These are phyloP conservation scores for Verticillium dahliae DNA, from an alignment of 2,329 filamentous ascomycete species.

Conservation along the genomic window DNA sequence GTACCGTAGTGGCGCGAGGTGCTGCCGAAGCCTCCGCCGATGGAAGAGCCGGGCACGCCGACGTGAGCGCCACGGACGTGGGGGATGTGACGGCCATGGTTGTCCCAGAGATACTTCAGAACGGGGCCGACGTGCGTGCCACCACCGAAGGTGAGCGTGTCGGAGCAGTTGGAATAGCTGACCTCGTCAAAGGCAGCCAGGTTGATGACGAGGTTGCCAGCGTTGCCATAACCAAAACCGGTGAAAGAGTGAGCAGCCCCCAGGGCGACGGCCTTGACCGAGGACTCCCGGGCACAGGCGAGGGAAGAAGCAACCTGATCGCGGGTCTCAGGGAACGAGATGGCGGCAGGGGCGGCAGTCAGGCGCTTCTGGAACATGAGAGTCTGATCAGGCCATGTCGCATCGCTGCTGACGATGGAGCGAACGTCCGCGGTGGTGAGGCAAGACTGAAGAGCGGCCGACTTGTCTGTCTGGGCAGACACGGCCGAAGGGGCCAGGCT, in stretches of 20 bases:
- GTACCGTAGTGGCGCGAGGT: conserved; percentile 9
- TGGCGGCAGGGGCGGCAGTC: conserved; percentile 9
- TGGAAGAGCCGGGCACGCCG: conserved; percentile 9
- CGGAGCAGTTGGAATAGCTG: conserved; percentile 5
- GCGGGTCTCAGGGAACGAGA: conserved; percentile 10
- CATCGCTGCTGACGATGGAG: conserved; percentile 9
- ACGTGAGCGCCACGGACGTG: conserved; percentile 11
- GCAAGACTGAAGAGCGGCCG: conserved; percentile 8
- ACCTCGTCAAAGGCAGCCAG: conserved; percentile 10
- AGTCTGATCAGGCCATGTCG: conserved; percentile 6
- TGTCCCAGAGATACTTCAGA: conserved; percentile 9
- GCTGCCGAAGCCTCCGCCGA: conserved; percentile 9
- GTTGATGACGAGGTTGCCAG: conserved; percentile 10
- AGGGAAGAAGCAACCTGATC: conserved; percentile 10
- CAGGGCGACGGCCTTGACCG: conserved; percentile 7
- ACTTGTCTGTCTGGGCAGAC: conserved; percentile 6
- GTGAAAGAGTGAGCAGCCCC: conserved; percentile 11
- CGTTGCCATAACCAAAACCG: conserved; percentile 9
- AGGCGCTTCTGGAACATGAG: conserved; percentile 11
- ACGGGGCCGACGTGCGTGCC: conserved; percentile 9
- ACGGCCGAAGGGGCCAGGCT: conserved; percentile 6
- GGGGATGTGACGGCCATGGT: conserved; percentile 10
- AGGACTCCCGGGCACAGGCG: conserved; percentile 9
- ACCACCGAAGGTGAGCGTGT: conserved; percentile 9
- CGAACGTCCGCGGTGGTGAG: conserved; percentile 8